phyloP scores from a whole-genome alignment of 1,284 basidiomycete species.

The Irpex rosettiformis region DNA sequence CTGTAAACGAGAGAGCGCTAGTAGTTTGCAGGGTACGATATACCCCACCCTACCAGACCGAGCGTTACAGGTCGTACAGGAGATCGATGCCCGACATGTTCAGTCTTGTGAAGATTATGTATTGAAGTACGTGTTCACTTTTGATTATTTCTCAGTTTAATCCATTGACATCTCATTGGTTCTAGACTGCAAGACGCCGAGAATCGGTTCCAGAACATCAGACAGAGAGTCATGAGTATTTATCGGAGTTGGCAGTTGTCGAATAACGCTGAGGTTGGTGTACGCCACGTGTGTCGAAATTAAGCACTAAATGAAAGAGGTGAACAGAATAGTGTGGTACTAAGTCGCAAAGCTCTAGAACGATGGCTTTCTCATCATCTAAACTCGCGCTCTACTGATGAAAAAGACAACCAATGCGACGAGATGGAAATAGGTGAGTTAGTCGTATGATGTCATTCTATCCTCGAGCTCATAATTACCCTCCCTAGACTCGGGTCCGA shows the following conservation, averaged over 20 bases:
- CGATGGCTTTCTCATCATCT: constrained; percentile 54
- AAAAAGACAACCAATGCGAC: constrained; percentile 8
- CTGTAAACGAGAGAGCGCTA: background rate
- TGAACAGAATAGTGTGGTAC: constrained; percentile 52
- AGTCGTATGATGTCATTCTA: background rate
- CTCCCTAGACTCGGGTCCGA: constrained; percentile 2
- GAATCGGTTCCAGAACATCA: constrained; percentile 43
- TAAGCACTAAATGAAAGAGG: background rate
- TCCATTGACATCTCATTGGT: no score
- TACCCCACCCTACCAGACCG: constrained; percentile 43
- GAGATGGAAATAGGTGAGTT: background rate
- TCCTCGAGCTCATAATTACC: background rate
- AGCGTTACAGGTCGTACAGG: constrained; percentile 51
- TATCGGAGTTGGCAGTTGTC: constrained; percentile 60
- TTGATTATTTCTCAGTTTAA: no score
- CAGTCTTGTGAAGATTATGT: constrained; percentile 48
- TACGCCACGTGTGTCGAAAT: background rate
- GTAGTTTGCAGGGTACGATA: no score
- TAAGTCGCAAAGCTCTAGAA: constrained; percentile 56
- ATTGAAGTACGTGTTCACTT: constrained; percentile 38
- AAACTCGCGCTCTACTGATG: constrained; percentile 12
- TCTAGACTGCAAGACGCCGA: constrained; percentile 45
- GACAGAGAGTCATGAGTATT: constrained; percentile 54
- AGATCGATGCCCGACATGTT: constrained; percentile 53
- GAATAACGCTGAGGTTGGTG: constrained; percentile 44